A percentile compares a stretch with the other conserved stretches of the same genome.
Evolutionary conservation across 2,329 filamentous ascomycete species (phyloP).

Genomic region (Lachnellula cervina): DNA sequence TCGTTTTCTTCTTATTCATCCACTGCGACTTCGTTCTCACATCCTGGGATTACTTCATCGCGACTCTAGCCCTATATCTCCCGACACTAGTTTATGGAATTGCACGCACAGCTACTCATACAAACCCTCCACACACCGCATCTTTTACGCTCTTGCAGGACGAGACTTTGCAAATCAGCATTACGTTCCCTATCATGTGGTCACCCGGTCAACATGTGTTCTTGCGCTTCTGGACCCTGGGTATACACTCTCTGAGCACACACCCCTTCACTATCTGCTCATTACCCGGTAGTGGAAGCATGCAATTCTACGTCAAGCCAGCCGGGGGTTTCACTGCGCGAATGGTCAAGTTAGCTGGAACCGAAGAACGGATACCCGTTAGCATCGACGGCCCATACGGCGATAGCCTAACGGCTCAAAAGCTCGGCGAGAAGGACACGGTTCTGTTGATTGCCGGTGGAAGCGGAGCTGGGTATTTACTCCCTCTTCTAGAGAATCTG

Average conservation of each 20-base stretch:
- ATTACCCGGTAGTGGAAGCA: constrained; percentile 35
- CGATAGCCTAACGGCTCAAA: not conserved
- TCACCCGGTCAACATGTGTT: constrained; percentile 90
- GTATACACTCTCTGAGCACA: constrained; percentile 63
- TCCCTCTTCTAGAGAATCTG: constrained; percentile 6
- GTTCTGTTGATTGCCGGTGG: constrained; percentile 13
- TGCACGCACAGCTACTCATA: constrained; percentile 70
- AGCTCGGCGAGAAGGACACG: constrained; percentile 3
- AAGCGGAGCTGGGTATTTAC: constrained; percentile 6
- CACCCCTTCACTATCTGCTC: constrained; percentile 93
- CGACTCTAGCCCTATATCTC: constrained; percentile 71
- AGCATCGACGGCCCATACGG: constrained; percentile 17
- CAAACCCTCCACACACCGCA: constrained; percentile 78
- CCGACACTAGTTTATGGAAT: constrained; percentile 53
- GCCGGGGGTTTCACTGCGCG: constrained; percentile 6
- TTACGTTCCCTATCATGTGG: constrained; percentile 87
- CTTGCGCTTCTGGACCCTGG: constrained; percentile 79
- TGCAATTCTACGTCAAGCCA: constrained; percentile 11
- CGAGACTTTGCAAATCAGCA: constrained; percentile 87
- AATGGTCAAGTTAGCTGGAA: not conserved
- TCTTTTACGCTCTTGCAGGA: constrained; percentile 76
- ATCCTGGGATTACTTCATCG: constrained; percentile 79
- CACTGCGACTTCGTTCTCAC: constrained; percentile 86
- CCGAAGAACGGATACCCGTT: not conserved
- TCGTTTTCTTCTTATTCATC: constrained; percentile 84